These are phyloP conservation scores for Aspergillus carlsbadensis DNA, from an alignment of 495 filamentous ascomycete genomes.

Conservation along the genomic window DNA sequence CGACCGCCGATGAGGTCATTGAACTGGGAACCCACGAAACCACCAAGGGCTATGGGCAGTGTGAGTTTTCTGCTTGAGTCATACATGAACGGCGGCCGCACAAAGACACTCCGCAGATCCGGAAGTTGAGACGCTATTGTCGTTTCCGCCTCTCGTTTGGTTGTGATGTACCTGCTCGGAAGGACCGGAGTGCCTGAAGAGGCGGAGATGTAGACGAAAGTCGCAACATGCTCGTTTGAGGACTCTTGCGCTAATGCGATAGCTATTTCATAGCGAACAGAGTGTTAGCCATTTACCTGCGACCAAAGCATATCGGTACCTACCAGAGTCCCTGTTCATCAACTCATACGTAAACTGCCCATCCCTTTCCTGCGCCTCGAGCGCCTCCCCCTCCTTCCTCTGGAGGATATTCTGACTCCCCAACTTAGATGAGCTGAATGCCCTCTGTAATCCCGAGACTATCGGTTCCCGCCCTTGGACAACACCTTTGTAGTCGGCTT, in stretches of 20 bases:
- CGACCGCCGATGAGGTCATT: slow-evolving; percentile 73
- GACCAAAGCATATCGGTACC: slow-evolving; percentile 9
- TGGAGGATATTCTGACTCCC: slow-evolving; percentile 68
- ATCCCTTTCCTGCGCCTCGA: slow-evolving; percentile 62
- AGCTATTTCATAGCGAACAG: slow-evolving; percentile 26
- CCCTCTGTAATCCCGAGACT: slow-evolving; percentile 68
- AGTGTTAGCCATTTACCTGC: slow-evolving; percentile 16
- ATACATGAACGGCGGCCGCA: slow-evolving; percentile 86
- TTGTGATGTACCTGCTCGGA: slow-evolving; percentile 81
- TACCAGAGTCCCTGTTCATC: slow-evolving; percentile 90
- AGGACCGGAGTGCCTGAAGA: slow-evolving; percentile 81
- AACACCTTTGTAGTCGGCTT: slow-evolving; percentile 96
- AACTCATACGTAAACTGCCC: slow-evolving; percentile 92
- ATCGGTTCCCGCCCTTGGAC: slow-evolving; percentile 77
- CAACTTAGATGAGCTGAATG: slow-evolving; percentile 66
- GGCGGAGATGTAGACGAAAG: slow-evolving; percentile 86
- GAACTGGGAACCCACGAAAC: slow-evolving; percentile 64
- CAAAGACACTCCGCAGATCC: slow-evolving; percentile 72
- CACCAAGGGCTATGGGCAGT: slow-evolving; percentile 74
- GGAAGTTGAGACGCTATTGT: slow-evolving; percentile 71
- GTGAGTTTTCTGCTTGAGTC: slow-evolving; percentile 81
- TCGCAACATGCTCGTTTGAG: slow-evolving; percentile 55
- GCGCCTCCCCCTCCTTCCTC: slow-evolving; percentile 52
- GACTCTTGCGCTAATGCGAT: slow-evolving; percentile 86
- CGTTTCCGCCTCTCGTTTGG: slow-evolving; percentile 87